A percentile compares a stretch with the other conserved stretches of the same genome.
These are phyloP conservation scores for Lunularia cruciata DNA, from an alignment of 225 moss, liverwort and hornwort genomes.

Conservation along the genomic window DNA sequence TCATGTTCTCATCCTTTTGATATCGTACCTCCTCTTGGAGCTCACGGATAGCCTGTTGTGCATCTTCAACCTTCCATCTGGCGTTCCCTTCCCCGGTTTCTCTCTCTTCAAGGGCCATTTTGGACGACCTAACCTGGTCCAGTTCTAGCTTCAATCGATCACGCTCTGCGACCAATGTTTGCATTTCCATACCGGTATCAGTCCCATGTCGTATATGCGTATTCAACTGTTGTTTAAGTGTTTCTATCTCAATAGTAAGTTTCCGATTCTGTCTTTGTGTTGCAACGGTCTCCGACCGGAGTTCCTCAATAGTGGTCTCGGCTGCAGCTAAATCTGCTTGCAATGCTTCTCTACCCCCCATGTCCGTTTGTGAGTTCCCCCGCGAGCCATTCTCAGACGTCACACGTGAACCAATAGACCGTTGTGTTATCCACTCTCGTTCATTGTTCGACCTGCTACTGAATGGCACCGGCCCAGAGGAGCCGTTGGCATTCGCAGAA, in stretches of 20 bases:
- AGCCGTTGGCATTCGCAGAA: constrained; percentile 55
- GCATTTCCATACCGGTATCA: constrained; percentile 68
- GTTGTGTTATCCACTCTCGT: constrained; percentile 49
- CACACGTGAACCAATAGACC: constrained; percentile 28
- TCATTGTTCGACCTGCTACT: constrained; percentile 46
- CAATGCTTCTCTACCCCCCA: constrained; percentile 34
- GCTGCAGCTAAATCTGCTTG: constrained; percentile 49
- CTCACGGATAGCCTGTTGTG: constrained; percentile 70
- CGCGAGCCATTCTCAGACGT: constrained; percentile 31
- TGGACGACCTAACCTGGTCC: constrained; percentile 59
- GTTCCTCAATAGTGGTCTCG: constrained; percentile 68
- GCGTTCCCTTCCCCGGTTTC: constrained; percentile 68
- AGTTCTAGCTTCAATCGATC: constrained; percentile 77
- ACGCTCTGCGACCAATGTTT: constrained; percentile 65
- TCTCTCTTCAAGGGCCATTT: constrained; percentile 54
- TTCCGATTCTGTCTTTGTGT: constrained; percentile 64
- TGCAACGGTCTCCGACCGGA: constrained; percentile 50
- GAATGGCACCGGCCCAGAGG: constrained; percentile 26
- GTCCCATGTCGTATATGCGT: constrained; percentile 48
- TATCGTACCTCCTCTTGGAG: constrained; percentile 70
- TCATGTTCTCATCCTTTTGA: constrained; percentile 69
- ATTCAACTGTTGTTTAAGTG: constrained; percentile 63
- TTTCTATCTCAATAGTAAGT: constrained; percentile 64
- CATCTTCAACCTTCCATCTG: constrained; percentile 77
- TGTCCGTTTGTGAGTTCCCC: background rate